Conservation (phyloP, 1,284 basidiomycete genomes). For the Abortiporus biennis region DNA sequence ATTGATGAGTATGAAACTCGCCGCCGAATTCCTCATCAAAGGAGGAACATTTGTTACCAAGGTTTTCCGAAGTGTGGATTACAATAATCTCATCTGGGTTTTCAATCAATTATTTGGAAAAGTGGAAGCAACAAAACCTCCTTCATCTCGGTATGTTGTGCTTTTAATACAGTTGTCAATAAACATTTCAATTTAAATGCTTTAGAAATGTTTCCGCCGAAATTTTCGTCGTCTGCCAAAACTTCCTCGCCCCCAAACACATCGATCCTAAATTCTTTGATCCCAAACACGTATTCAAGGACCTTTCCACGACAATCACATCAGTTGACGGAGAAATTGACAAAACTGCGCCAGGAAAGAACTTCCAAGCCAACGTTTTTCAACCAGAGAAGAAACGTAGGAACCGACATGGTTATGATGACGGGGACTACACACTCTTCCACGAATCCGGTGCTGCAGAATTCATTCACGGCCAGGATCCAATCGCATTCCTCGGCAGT, state of each 20-base stretch:
- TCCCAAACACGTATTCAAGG: conserved; percentile 97
- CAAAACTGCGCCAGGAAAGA: conserved; percentile 48
- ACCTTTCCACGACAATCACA: conserved; percentile 50
- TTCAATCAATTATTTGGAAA: conserved; percentile 95
- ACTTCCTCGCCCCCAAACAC: conserved; percentile 91
- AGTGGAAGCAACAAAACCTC: conserved; percentile 98
- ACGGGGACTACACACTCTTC: conserved; percentile 92
- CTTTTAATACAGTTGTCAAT: neutral
- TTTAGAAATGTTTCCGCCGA: conserved; percentile 96
- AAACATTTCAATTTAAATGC: conserved; percentile 1
- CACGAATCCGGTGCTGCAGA: conserved; percentile 69
- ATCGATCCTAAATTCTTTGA: conserved; percentile 99
- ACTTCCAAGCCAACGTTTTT: conserved; percentile 85
- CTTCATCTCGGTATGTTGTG: conserved; percentile 78
- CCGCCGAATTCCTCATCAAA: conserved; percentile 91
- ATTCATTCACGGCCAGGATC: conserved; percentile 71
- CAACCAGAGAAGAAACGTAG: conserved; percentile 96
- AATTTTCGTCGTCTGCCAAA: conserved; percentile 98
- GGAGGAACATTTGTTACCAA: conserved; percentile 98
- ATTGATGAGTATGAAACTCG: conserved; percentile 92
- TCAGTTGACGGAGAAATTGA: conserved; percentile 41
- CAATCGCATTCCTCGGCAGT: conserved; percentile 78
- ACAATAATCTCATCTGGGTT: conserved; percentile 99
- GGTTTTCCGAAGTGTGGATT: conserved; percentile 98
- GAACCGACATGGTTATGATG: conserved; percentile 92